These are phyloP conservation scores for Colletotrichum eremochloae DNA, from an alignment of 2,329 filamentous ascomycete species.

Conservation along the genomic window DNA sequence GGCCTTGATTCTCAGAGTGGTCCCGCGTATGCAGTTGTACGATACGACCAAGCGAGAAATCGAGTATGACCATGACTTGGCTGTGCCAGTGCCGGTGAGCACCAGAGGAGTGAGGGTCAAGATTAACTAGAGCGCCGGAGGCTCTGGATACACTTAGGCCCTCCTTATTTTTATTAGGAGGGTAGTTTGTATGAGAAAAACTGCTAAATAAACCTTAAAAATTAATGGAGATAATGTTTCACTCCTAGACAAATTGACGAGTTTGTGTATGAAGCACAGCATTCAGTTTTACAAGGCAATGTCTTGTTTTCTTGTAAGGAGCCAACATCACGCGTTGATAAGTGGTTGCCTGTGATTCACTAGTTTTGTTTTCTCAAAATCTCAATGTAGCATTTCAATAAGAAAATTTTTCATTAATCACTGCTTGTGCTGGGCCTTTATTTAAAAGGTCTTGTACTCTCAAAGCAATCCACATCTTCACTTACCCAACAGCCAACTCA, in stretches of 20 bases:
- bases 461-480: not conserved
- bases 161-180: not conserved
- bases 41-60: conserved; percentile 48
- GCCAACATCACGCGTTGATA: too few relatives aligned
- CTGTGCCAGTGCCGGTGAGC: conserved; percentile 42
- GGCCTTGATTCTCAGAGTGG: conserved; percentile 47
- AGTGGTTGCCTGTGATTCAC: not conserved
- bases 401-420: not conserved
- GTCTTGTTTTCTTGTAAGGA: too few relatives aligned
- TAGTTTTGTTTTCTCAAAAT: not conserved
- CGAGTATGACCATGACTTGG: conserved; percentile 46
- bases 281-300: too few relatives aligned
- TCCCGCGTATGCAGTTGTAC: conserved; percentile 47
- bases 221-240: not conserved
- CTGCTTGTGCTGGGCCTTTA: not conserved
- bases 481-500: not conserved
- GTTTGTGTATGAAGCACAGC: too few relatives aligned
- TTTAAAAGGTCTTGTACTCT: not conserved
- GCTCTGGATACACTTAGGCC: too few relatives aligned
- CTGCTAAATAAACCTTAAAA: not conserved
- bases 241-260: too few relatives aligned
- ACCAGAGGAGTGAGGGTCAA: conserved; percentile 41
- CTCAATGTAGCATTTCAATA: too few relatives aligned
- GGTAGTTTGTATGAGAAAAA: not conserved
- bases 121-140: not conserved